phyloP scores from a whole-genome alignment of 129 eudicot genomes.

The Sambucus nigra region DNA sequence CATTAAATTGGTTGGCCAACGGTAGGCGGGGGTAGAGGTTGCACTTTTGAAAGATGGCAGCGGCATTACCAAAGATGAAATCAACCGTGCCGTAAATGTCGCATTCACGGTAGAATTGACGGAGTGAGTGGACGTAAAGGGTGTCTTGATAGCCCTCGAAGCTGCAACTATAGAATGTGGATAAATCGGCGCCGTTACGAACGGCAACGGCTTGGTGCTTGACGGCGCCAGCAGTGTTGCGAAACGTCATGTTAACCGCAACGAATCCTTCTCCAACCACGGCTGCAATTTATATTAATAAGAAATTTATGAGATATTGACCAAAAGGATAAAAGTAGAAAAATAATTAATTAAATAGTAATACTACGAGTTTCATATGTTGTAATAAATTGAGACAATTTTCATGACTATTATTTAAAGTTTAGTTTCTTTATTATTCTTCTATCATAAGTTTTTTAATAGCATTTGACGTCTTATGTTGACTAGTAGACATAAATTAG shows the following conservation, averaged over 20 bases:
- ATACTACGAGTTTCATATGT: no score
- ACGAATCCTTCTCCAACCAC: slow-evolving; percentile 18
- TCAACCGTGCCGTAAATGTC: slow-evolving; percentile 25
- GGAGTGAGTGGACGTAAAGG: slow-evolving; percentile 24
- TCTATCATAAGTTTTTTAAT: no score
- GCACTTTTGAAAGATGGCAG: slow-evolving; percentile 28
- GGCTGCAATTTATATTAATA: no score
- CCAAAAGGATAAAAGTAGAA: no score
- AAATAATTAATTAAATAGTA: no score
- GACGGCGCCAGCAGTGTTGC: slow-evolving; percentile 20
- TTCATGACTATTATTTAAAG: no score
- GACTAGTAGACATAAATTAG: no score
- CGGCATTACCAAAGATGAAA: slow-evolving; percentile 34
- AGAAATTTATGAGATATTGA: no score
- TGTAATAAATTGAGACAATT: no score
- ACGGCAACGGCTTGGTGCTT: slow-evolving; percentile 24
- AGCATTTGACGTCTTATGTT: no score
- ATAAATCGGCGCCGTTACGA: slow-evolving; percentile 2
- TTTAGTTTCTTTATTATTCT: no score
- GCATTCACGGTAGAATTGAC: slow-evolving; percentile 27
- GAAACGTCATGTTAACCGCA: slow-evolving; percentile 9
- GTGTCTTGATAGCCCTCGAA: slow-evolving; percentile 38
- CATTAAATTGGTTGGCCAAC: slow-evolving; percentile 14
- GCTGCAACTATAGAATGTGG: slow-evolving; percentile 27
- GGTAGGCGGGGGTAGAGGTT: slow-evolving; percentile 27